A percentile compares a stretch with the other conserved stretches of the same genome.
Evolutionary conservation across 2,329 filamentous ascomycete species (phyloP).

Genomic region (Septoria linicola): DNA sequence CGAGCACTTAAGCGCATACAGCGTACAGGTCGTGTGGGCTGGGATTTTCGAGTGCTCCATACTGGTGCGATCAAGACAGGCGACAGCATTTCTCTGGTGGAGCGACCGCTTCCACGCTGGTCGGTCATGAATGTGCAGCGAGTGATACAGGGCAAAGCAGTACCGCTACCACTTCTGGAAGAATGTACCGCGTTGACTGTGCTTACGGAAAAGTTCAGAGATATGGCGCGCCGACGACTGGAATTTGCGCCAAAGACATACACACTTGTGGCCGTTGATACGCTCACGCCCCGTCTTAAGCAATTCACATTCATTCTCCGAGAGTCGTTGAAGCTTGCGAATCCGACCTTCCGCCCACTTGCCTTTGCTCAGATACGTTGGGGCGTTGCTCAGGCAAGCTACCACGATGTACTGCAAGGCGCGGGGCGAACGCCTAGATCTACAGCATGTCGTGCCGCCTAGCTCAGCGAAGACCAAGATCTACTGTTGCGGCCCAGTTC

Average conservation of each 20-base stretch:
- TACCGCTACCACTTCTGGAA: slow-evolving; percentile 50
- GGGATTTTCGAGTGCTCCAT: slow-evolving; percentile 20
- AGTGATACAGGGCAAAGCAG: slow-evolving; percentile 48
- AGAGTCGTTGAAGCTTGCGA: slow-evolving; percentile 11
- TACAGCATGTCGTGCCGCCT: slow-evolving; percentile 48
- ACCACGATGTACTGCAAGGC: slow-evolving; percentile 56
- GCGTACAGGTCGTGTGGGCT: slow-evolving; percentile 19
- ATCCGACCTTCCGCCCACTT: slow-evolving; percentile 44
- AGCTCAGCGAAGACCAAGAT: slow-evolving; percentile 47
- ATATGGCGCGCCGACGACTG: slow-evolving; percentile 31
- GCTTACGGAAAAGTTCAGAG: slow-evolving; percentile 10
- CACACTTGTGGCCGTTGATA: slow-evolving; percentile 1
- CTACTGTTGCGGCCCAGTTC: slow-evolving; percentile 60
- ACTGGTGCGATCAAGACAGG: slow-evolving; percentile 55
- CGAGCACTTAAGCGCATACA: slow-evolving; percentile 15
- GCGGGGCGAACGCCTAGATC: slow-evolving; percentile 54
- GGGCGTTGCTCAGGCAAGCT: slow-evolving; percentile 29
- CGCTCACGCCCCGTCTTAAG: slow-evolving; percentile 13
- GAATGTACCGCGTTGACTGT: slow-evolving; percentile 45
- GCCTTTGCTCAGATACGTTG: slow-evolving; percentile 57
- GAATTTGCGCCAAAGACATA: slow-evolving; percentile 37
- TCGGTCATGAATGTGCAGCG: slow-evolving; percentile 61
- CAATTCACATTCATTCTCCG: slow-evolving; percentile 15
- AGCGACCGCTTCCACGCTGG: slow-evolving; percentile 59
- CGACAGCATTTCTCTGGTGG: slow-evolving; percentile 57